Evolutionary conservation across 129 eudicot species (phyloP).

Genomic region (Sambucus nigra): DNA sequence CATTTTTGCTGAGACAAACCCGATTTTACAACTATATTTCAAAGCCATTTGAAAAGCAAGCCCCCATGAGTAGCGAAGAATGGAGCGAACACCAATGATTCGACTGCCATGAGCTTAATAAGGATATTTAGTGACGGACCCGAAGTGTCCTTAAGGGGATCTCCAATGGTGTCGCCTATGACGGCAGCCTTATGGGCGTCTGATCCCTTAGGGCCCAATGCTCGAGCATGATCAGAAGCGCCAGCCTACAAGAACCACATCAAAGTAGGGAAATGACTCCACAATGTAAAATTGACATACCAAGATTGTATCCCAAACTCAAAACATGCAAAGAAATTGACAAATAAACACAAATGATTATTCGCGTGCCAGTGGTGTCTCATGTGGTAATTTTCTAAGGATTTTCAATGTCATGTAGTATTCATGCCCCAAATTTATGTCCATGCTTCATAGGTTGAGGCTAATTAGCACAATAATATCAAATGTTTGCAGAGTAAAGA

Average conservation of each 20-base stretch:
- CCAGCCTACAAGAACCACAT: slow-evolving; percentile 24
- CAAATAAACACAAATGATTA: too few relatives aligned
- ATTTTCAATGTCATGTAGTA: too few relatives aligned
- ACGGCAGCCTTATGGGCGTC: slow-evolving; percentile 53
- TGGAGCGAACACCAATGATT: slow-evolving; percentile 10
- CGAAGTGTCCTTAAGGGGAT: slow-evolving; percentile 34
- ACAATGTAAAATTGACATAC: too few relatives aligned
- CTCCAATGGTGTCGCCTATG: slow-evolving; percentile 47
- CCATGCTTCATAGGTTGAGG: too few relatives aligned
- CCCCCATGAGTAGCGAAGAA: slow-evolving; percentile 5
- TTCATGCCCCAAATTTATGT: too few relatives aligned
- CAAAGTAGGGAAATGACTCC: too few relatives aligned
- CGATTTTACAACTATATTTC: background rate
- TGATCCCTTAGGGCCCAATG: slow-evolving; percentile 47
- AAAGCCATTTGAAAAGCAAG: slow-evolving; percentile 2
- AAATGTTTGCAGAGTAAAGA: background rate
- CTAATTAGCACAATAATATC: too few relatives aligned
- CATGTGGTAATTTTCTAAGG: too few relatives aligned
- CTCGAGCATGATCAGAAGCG: slow-evolving; percentile 33
- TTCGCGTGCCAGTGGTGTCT: too few relatives aligned
- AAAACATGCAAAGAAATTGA: too few relatives aligned
- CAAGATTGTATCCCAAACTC: background rate
- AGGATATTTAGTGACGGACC: slow-evolving; percentile 10
- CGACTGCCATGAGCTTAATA: slow-evolving; percentile 14
- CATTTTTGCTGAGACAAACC: background rate